A percentile compares a stretch with the other conserved stretches of the same genome.
These are phyloP conservation scores for Smittium culicis DNA, from an alignment of 371 early-diverging fungal genomes.

Conservation along the genomic window DNA sequence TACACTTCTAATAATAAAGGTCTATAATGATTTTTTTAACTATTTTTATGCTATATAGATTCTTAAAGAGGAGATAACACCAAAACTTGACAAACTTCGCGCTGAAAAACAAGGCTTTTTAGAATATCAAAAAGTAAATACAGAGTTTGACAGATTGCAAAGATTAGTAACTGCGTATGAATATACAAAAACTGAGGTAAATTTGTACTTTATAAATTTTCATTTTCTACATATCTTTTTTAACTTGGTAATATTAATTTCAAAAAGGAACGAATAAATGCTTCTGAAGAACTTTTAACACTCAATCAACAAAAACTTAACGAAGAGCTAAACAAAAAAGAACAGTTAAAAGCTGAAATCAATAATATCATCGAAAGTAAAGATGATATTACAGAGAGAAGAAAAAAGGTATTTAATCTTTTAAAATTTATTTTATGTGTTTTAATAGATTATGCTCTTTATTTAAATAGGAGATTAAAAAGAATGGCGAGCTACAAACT, in stretches of 20 bases:
- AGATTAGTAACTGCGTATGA: conserved; percentile 73
- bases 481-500: conserved; percentile 44
- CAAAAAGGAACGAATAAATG: background rate
- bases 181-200: conserved; percentile 36
- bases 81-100: conserved; percentile 82
- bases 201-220: too few relatives aligned
- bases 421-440: conserved; percentile 7
- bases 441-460: conserved; percentile 10
- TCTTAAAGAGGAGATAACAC: conserved; percentile 78
- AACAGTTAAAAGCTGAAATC: conserved; percentile 35
- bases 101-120: conserved; percentile 77
- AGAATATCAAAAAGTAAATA: conserved; percentile 82
- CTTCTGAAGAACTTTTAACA: conserved; percentile 2
- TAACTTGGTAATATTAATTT: background rate
- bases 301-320: background rate
- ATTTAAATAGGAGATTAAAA: conserved; percentile 38
- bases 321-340: conserved; percentile 16
- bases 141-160: conserved; percentile 67
- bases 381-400: conserved; percentile 29
- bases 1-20: background rate
- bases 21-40: too few relatives aligned
- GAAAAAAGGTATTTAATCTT: conserved; percentile 21
- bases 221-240: background rate
- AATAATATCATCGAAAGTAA: conserved; percentile 35
- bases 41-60: too few relatives aligned